Base-by-base conservation (phyloP, 306 rosid species). In the Dalbergia cultrata region DNA sequence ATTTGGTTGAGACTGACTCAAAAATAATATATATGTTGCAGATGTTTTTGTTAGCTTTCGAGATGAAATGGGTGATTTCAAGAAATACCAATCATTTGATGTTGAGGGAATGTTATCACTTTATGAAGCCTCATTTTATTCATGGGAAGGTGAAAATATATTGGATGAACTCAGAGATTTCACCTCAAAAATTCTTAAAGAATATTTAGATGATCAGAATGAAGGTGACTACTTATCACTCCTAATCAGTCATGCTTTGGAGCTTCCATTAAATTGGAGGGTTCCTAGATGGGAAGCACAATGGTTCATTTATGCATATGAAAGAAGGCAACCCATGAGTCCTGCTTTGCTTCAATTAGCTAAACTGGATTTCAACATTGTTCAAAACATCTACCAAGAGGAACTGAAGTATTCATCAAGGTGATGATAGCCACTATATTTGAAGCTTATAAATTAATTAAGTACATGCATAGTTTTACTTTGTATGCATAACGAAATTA, bases 71-170 rank as follows among this genome's bases (percentile, higher is more conserved):
- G 79, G 74, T 8, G 67, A 37, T 8, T 85, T 78, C 31, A 70
- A 54, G 61, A 56, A 56, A 18, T 17, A 10, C 1, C 31, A 18
- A 3, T 16, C 45, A 8, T 10, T 56, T 13, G 77, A 74, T 39
- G 54, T 10, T 0, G 39, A 37, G 8, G 84, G 66, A 16, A 26
- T 85, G 70, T 17, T 85, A 8, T 67, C 83, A 5, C 22, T 85
- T 5, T 81, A 85, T 13, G 88, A 85, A 74, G 86, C 86, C 5
- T 85, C 83, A 0, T 77, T 56, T 60, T 60, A 12, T 43, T 57
- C 53, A 54, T 26, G 68, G 7, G 79, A 84, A 50, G 81, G 41
- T 69, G 87, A 84, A 74, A 52, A 13, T 26, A 14, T 80, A 44
- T 68, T 84, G 39, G 84, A 84, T 9, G 72, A 84, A 62, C 70